phyloP scores from a whole-genome alignment of 441 rosid genomes.

The Pelargonium cotyledonis region DNA sequence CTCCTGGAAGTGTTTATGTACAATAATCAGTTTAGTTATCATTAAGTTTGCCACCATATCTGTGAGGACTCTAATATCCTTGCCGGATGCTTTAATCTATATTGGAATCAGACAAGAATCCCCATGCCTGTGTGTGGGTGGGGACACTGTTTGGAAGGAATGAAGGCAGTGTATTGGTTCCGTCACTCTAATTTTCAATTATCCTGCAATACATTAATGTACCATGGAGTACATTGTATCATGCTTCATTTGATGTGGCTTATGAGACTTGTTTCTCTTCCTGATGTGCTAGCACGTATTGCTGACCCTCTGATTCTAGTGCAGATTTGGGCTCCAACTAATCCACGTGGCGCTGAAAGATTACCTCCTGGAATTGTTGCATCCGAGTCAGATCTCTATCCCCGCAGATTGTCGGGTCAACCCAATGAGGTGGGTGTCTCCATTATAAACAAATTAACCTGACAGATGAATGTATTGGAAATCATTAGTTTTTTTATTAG shows the following conservation, averaged over 20 bases:
- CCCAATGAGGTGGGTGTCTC: slow-evolving; percentile 59
- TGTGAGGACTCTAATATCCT: background rate
- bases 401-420: slow-evolving; percentile 75
- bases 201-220: background rate
- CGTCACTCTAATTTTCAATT: background rate
- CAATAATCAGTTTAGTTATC: background rate
- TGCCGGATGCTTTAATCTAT: background rate
- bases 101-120: too few relatives aligned
- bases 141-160: too few relatives aligned
- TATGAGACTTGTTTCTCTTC: too few relatives aligned
- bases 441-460: background rate
- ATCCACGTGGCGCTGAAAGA: slow-evolving; percentile 93
- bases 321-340: slow-evolving; percentile 89
- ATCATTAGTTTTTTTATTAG: background rate
- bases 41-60: background rate
- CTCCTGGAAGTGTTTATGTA: too few relatives aligned
- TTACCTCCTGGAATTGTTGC: slow-evolving; percentile 76
- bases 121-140: too few relatives aligned
- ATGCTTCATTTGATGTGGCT: too few relatives aligned
- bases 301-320: slow-evolving; percentile 11
- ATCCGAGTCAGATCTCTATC: slow-evolving; percentile 72
- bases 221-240: too few relatives aligned
- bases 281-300: background rate
- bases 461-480: background rate
- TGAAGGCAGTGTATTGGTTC: background rate